Conservation (phyloP, 1,139 yeast genomes). For the Nakaseomyces bracarensis region DNA sequence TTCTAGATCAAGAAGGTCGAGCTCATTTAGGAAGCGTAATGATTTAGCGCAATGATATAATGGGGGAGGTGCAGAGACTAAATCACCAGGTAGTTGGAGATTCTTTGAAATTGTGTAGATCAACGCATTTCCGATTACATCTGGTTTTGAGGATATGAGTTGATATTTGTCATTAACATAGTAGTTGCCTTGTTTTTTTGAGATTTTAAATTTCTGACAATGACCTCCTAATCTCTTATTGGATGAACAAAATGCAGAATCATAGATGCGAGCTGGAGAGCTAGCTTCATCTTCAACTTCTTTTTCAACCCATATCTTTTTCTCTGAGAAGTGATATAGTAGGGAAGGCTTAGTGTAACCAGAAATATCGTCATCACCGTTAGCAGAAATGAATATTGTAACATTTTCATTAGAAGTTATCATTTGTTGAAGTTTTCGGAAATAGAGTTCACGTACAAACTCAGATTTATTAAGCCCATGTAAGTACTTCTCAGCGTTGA, state of each 20-base stretch:
- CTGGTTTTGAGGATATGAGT: constrained; percentile 39
- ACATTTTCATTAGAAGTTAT: constrained; percentile 55
- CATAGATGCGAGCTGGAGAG: constrained; percentile 34
- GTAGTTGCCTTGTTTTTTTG: constrained; percentile 36
- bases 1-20: constrained; percentile 40
- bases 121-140: constrained; percentile 45
- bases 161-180: constrained; percentile 41
- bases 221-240: constrained; percentile 36
- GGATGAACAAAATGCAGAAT: constrained; percentile 37
- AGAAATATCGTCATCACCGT: constrained; percentile 33
- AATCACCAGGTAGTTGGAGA: constrained; percentile 45
- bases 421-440: constrained; percentile 49
- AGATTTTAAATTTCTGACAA: constrained; percentile 42
- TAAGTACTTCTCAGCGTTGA: constrained; percentile 67
- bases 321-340: constrained; percentile 63
- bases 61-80: constrained; percentile 48
- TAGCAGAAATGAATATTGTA: constrained; percentile 43
- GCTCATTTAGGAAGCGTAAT: constrained; percentile 41
- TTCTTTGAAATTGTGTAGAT: constrained; percentile 60
- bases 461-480: constrained; percentile 60
- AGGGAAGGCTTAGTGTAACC: constrained; percentile 35
- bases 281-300: constrained; percentile 8
- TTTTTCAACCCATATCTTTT: constrained; percentile 33
- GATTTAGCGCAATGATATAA: constrained; percentile 47
- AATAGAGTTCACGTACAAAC: constrained; percentile 62